Conservation (phyloP, 2,329 filamentous ascomycete species). For the Clarireedia sp. region DNA sequence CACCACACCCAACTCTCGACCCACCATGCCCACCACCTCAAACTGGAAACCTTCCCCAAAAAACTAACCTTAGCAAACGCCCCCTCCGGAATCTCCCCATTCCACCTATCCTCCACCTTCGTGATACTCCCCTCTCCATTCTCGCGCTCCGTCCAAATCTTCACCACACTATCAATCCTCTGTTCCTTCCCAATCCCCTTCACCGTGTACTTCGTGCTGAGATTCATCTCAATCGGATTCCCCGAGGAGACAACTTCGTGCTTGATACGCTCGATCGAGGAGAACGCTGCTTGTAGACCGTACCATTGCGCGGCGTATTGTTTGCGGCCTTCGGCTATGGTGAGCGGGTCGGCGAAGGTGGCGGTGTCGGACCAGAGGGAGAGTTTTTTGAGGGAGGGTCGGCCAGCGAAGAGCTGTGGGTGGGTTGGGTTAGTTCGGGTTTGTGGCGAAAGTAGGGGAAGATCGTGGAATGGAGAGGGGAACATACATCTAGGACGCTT, state of each 20-base stretch:
- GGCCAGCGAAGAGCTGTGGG: conserved; percentile 48
- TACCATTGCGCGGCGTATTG: conserved; percentile 46
- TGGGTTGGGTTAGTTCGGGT: background rate
- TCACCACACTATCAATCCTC: conserved; percentile 40
- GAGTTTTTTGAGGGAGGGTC: conserved; percentile 50
- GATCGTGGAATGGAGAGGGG: background rate
- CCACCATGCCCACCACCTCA: background rate
- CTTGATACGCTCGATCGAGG: conserved; percentile 46
- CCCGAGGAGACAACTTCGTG: conserved; percentile 46
- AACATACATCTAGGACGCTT: conserved; percentile 45
- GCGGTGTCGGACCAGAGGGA: conserved; percentile 51
- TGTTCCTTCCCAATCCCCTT: conserved; percentile 46
- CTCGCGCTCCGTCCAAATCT: conserved; percentile 36
- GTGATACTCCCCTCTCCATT: conserved; percentile 35
- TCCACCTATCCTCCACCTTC: conserved; percentile 48
- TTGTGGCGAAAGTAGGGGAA: background rate
- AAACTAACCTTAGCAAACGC: conserved; percentile 42
- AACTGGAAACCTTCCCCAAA: background rate
- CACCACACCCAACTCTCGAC: background rate
- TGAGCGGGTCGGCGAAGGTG: conserved; percentile 51
- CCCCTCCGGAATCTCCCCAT: conserved; percentile 43
- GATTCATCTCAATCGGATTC: conserved; percentile 52
- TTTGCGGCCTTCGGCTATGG: conserved; percentile 46
- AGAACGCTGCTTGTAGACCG: conserved; percentile 50
- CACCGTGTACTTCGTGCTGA: conserved; percentile 44